These are phyloP conservation scores for Eucalyptus tenuipes DNA, from an alignment of 345 rosid genomes.

Conservation along the genomic window DNA sequence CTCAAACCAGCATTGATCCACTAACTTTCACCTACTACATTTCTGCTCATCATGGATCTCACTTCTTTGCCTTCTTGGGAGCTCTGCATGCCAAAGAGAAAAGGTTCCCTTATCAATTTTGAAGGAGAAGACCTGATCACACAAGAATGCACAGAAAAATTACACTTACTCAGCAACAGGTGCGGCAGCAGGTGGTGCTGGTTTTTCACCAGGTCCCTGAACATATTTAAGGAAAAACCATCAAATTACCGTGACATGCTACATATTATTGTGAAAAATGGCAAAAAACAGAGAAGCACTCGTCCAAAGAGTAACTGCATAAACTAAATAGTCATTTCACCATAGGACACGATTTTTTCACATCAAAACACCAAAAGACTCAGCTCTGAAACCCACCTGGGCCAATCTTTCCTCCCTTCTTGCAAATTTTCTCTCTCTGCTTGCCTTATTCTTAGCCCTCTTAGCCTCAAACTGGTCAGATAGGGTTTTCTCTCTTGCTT, in stretches of 20 bases:
- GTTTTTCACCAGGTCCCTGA: slow-evolving; percentile 53
- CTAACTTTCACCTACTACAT: not conserved
- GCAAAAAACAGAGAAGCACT: not conserved
- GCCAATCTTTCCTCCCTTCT: slow-evolving; percentile 90
- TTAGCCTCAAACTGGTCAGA: slow-evolving; percentile 93
- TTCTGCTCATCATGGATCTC: not conserved
- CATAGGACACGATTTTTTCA: not conserved
- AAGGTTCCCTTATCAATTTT: not conserved
- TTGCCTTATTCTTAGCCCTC: slow-evolving; percentile 94
- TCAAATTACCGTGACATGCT: not conserved
- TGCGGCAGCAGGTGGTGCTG: slow-evolving; percentile 20
- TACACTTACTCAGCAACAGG: slow-evolving; percentile 2
- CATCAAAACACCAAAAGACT: not conserved
- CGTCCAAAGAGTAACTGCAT: not conserved
- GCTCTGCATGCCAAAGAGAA: slow-evolving; percentile 17
- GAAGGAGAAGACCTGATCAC: not conserved
- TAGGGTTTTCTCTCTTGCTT: slow-evolving; percentile 90
- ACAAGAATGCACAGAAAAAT: not conserved
- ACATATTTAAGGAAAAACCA: not conserved
- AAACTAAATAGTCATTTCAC: not conserved
- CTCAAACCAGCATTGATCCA: not conserved
- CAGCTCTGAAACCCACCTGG: slow-evolving; percentile 23
- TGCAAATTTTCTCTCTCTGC: slow-evolving; percentile 83
- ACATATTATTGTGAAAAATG: not conserved
- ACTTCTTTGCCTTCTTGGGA: slow-evolving; percentile 45